These are phyloP conservation scores for Sanghuangporus weigelae DNA, from an alignment of 1,284 basidiomycete genomes.

Conservation along the genomic window DNA sequence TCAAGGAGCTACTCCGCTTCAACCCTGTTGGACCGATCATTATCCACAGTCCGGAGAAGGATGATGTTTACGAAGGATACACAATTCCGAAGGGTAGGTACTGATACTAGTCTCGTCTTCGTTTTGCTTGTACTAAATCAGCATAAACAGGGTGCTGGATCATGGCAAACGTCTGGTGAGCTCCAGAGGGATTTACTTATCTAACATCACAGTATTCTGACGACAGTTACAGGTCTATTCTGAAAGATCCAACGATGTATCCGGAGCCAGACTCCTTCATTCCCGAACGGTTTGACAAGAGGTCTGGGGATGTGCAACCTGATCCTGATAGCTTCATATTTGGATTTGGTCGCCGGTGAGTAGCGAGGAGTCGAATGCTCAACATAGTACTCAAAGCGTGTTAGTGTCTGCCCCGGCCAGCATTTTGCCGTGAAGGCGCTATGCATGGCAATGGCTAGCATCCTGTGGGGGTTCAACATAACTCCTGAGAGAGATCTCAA, in stretches of 20 bases:
- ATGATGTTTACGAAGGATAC: conserved; percentile 8
- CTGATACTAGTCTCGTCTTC: not conserved
- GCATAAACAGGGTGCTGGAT: conserved; percentile 13
- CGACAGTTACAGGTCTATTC: conserved; percentile 10
- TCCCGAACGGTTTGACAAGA: conserved; percentile 2
- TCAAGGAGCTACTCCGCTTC: conserved; percentile 27
- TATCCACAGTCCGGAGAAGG: not conserved
- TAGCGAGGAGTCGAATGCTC: not conserved
- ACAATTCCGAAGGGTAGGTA: conserved; percentile 3
- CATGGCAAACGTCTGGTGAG: conserved; percentile 17
- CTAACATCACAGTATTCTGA: not conserved
- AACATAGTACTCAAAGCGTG: conserved; percentile 8
- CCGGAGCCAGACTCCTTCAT: not conserved
- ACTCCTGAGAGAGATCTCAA: no score
- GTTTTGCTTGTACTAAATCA: no score
- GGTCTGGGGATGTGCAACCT: not conserved
- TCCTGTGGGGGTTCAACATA: no score
- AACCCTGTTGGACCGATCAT: not conserved
- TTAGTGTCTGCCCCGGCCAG: conserved; percentile 17
- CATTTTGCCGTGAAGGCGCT: conserved; percentile 4
- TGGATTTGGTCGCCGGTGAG: conserved; percentile 12
- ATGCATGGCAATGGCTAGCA: conserved; percentile 13
- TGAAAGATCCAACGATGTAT: conserved; percentile 2
- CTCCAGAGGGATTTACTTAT: not conserved
- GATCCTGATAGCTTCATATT: conserved; percentile 2